Evolutionary conservation across 1,284 basidiomycete genomes (phyloP), one percentile per base, ranked within the genome.

Genomic region (Exobasidium rhododendri): DNA sequence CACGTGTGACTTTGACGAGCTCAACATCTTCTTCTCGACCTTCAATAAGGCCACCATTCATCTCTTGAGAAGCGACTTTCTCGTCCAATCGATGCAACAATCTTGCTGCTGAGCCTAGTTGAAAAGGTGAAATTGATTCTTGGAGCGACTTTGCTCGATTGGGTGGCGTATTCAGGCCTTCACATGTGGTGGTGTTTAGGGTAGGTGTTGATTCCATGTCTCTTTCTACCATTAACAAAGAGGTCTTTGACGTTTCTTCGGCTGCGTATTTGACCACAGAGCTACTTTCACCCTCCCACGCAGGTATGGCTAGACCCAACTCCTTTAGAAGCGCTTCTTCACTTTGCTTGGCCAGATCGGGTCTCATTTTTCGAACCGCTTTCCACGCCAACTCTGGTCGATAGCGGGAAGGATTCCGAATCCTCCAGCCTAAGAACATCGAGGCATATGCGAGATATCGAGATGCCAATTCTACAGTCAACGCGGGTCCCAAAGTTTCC

Each of bases 301-400:
- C 32, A 13, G 40, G 57, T 14, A 51, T 47, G 13, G 29, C 22
- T 24, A 13, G n/a, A 20, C 57, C 57, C 2, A 53, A 28, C 45
- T 58, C 57, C 22, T 31, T 28, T 22, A 46, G 52, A 28, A 58
- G n/a, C 4, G 57, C 57, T 28, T 58, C 57, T 44, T 58, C 57
- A 1, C 22, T 47, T 28, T 30, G 43, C 24, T 51, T 28, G 1
- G 57, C 57, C 10, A 58, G 22, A 10, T 53, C 57, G 26, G 57
- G 57, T 28, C 46, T 58, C 11, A 49, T 30, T 28, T 52, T 49
- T 6, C 57, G 17, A 3, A 58, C 20, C 14, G 26, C 46, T 24
- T 30, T 30, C 57, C 57, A 58, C n/a, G 57, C 57, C 28, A 30
- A 2, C 11, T 32, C 40, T 47, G 43, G 57, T 7, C 29, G 31